Conservation (phyloP, 2,329 filamentous ascomycete species). For the Gremmenia infestans region DNA sequence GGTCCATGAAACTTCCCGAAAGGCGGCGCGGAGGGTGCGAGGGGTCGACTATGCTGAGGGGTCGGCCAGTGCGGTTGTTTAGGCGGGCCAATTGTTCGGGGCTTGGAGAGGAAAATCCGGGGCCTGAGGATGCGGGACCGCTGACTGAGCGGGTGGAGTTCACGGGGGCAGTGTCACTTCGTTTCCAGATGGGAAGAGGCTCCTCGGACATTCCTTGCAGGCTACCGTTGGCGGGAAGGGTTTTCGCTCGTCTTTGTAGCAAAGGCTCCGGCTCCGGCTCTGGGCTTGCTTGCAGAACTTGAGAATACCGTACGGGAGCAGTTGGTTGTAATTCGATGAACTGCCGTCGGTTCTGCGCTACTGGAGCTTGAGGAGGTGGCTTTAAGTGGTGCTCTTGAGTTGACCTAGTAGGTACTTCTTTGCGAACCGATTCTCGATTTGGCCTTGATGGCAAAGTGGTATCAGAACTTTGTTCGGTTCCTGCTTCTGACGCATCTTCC, state of each 20-base stretch:
- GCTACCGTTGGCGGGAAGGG: constrained; percentile 12
- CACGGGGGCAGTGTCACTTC: constrained; percentile 20
- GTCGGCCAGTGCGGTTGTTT: constrained; percentile 29
- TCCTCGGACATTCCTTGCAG: constrained; percentile 4
- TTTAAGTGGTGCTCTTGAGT: constrained; percentile 20
- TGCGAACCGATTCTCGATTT: constrained; percentile 7
- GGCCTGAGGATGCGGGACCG: neutral
- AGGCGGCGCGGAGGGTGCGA: constrained; percentile 14
- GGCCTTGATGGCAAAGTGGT: neutral
- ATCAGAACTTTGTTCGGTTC: neutral
- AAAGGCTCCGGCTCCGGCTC: constrained; percentile 10
- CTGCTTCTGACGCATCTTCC: constrained; percentile 8
- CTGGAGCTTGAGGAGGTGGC: constrained; percentile 14
- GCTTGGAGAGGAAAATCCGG: constrained; percentile 17
- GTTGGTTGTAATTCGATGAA: constrained; percentile 12
- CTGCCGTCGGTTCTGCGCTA: constrained; percentile 9
- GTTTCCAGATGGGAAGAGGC: constrained; percentile 15
- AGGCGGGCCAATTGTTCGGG: constrained; percentile 29
- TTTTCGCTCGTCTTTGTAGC: constrained; percentile 18
- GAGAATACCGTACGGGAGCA: neutral
- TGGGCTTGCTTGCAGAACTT: constrained; percentile 6
- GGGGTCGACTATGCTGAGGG: constrained; percentile 25
- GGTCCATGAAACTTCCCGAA: constrained; percentile 13
- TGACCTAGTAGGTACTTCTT: constrained; percentile 19
- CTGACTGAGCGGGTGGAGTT: constrained; percentile 1